phyloP scores from a whole-genome alignment of 176 grass and related monocot species.

The Alopecurus myosuroides region DNA sequence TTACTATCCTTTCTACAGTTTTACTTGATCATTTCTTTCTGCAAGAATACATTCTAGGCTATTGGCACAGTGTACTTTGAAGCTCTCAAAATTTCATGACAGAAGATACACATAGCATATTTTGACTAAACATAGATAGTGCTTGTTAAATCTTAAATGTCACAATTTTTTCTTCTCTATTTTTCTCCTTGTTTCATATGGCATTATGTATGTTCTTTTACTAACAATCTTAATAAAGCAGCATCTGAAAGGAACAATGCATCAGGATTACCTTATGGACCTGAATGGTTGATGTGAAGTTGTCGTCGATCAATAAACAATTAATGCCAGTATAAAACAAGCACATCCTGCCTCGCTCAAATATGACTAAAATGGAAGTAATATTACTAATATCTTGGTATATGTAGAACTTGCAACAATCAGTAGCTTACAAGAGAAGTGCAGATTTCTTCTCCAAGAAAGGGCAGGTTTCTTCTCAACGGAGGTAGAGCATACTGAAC shows the following conservation, averaged over 20 bases:
- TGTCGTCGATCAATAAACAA: neutral
- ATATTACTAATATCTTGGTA: neutral
- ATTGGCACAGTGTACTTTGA: neutral
- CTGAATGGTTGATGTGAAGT: neutral
- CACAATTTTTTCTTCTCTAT: neutral
- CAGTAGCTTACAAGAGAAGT: too few relatives aligned
- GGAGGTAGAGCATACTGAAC: neutral
- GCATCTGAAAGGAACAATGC: neutral
- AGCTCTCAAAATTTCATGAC: neutral
- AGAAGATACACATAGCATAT: neutral
- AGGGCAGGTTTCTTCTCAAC: slow-evolving; percentile 4
- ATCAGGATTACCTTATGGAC: neutral
- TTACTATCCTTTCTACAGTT: neutral
- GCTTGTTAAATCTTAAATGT: neutral
- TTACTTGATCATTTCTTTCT: neutral
- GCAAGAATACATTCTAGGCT: neutral
- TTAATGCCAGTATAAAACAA: neutral
- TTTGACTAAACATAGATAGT: neutral
- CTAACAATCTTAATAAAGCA: neutral
- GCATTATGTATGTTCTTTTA: too few relatives aligned
- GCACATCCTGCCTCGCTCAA: neutral
- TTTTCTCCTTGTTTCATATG: neutral
- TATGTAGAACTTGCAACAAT: too few relatives aligned
- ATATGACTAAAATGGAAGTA: neutral
- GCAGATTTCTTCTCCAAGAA: too few relatives aligned